Conservation (phyloP, 2,329 filamentous ascomycete genomes). For the Stylonectria norvegica region DNA sequence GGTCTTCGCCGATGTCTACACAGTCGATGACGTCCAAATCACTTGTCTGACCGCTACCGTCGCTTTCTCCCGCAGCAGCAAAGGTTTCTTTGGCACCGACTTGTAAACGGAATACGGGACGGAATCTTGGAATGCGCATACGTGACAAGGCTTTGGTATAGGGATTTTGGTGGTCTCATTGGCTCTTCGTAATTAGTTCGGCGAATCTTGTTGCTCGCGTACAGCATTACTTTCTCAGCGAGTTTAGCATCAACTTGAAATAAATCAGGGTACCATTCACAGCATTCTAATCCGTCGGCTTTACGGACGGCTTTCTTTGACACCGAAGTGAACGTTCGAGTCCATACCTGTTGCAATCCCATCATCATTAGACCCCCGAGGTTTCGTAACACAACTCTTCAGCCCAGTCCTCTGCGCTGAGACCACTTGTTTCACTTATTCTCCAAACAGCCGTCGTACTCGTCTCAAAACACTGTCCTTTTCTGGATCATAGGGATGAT, state of each 20-base stretch:
- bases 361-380: constrained; percentile 1
- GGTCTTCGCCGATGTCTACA: constrained; percentile 82
- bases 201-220: constrained; percentile 19
- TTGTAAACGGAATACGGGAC: too few species aligned
- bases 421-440: too few species aligned
- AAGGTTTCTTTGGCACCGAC: constrained; percentile 41
- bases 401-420: too few species aligned
- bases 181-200: constrained; percentile 16
- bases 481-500: constrained; percentile 97
- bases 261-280: constrained; percentile 13
- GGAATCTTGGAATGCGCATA: constrained; percentile 13
- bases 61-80: constrained; percentile 46
- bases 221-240: constrained; percentile 18
- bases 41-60: constrained; percentile 82
- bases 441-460: constrained; percentile 65
- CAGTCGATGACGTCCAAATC: constrained; percentile 67
- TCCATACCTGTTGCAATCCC: neutral
- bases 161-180: constrained; percentile 10
- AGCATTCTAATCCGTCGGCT: constrained; percentile 2
- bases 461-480: constrained; percentile 96
- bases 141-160: constrained; percentile 9
- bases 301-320: constrained; percentile 9
- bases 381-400: too few species aligned
- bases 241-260: constrained; percentile 21
- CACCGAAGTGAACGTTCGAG: constrained; percentile 6